phyloP scores from a whole-genome alignment of 176 grass and related monocot genomes.

The Puccinellia tenuiflora region DNA sequence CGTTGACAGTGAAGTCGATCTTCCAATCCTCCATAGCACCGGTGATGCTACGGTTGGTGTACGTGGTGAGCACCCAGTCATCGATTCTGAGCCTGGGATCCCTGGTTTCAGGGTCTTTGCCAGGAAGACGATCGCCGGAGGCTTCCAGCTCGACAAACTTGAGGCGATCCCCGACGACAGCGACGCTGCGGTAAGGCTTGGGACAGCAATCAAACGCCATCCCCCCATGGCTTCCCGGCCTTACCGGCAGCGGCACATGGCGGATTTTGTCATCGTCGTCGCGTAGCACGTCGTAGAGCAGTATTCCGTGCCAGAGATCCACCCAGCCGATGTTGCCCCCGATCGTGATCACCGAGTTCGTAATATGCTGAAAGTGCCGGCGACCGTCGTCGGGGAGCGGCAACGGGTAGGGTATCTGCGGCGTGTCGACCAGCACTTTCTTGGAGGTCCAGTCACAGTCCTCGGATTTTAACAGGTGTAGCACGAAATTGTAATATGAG shows the following conservation, averaged over 20 bases:
- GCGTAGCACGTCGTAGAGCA: not conserved
- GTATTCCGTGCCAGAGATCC: not conserved
- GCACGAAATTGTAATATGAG: not conserved
- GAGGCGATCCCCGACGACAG: not conserved
- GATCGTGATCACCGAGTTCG: not conserved
- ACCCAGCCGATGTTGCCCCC: not conserved
- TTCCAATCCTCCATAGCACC: not conserved
- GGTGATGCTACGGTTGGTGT: not conserved
- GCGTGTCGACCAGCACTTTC: not conserved
- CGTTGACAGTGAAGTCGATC: not conserved
- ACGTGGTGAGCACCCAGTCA: not conserved
- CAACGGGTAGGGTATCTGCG: not conserved
- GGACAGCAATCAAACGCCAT: not conserved
- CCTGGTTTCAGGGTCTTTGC: not conserved
- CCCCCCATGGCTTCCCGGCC: not conserved
- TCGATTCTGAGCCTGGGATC: not conserved
- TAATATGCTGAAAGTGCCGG: not conserved
- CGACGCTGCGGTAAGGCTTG: not conserved
- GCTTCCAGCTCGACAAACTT: not conserved
- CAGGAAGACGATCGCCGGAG: not conserved
- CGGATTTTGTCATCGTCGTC: not conserved
- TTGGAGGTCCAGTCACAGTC: not conserved
- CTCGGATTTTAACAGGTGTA: not conserved
- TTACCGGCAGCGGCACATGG: not conserved
- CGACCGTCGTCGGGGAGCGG: not conserved